Conservation (phyloP, 345 rosid genomes). For the Arabis hirsuta region DNA sequence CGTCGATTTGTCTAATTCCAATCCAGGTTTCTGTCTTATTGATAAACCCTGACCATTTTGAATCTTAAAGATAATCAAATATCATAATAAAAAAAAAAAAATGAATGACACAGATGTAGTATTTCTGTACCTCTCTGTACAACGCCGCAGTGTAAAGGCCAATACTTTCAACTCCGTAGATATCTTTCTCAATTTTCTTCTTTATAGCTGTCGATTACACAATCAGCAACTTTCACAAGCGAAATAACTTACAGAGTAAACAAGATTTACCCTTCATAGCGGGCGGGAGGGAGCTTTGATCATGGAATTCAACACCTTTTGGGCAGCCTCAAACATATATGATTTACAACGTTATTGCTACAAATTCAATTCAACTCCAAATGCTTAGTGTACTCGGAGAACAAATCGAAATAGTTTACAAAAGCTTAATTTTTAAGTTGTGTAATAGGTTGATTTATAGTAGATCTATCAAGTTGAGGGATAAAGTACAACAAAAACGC, state of each 20-base stretch:
- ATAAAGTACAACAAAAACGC: too few relatives aligned
- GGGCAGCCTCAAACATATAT: slow-evolving; percentile 58
- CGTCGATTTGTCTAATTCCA: slow-evolving; percentile 69
- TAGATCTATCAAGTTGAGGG: too few relatives aligned
- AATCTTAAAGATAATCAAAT: slow-evolving; percentile 6
- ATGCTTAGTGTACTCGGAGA: too few relatives aligned
- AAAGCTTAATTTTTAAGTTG: too few relatives aligned
- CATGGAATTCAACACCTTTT: slow-evolving; percentile 73
- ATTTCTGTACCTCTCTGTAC: slow-evolving; percentile 62
- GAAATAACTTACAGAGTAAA: slow-evolving; percentile 17
- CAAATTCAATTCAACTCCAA: slow-evolving; percentile 3
- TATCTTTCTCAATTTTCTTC: slow-evolving; percentile 79
- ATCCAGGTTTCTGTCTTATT: slow-evolving; percentile 70
- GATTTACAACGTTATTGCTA: neutral
- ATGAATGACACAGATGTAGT: slow-evolving; percentile 27
- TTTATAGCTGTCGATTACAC: slow-evolving; percentile 62
- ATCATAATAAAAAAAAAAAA: neutral
- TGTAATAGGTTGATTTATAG: too few relatives aligned
- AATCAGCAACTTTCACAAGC: slow-evolving; percentile 21
- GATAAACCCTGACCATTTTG: slow-evolving; percentile 57
- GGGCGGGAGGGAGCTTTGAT: slow-evolving; percentile 84
- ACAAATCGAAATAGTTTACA: too few relatives aligned
- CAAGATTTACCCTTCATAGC: slow-evolving; percentile 68
- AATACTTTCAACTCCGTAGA: slow-evolving; percentile 74
- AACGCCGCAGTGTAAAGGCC: slow-evolving; percentile 64